Evolutionary conservation across 225 moss, liverwort and hornwort genomes (phyloP).

Genomic region (Physcomitrellopsis africana): DNA sequence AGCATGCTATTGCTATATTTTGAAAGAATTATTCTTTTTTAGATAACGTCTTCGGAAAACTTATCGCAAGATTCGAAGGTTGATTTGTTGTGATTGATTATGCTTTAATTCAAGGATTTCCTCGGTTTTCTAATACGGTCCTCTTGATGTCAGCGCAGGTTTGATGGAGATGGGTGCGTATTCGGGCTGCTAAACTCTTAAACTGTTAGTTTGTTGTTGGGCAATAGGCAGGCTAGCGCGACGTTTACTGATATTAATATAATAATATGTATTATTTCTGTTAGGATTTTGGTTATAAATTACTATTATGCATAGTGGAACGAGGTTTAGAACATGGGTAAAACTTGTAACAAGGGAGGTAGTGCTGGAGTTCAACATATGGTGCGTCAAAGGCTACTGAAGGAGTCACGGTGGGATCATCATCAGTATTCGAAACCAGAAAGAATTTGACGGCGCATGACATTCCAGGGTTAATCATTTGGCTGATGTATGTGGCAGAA

Average conservation of each 20-base stretch:
- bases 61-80: not conserved
- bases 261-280: not conserved
- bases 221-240: not conserved
- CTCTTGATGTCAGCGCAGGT: conserved; percentile 37
- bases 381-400: not conserved
- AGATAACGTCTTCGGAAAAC: not conserved
- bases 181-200: not conserved
- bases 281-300: not conserved
- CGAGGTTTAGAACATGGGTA: not conserved
- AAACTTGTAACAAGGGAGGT: not conserved
- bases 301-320: not conserved
- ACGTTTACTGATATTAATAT: not conserved
- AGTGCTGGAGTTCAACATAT: not conserved
- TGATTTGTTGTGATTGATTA: not conserved
- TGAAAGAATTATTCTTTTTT: not conserved
- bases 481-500: conserved; percentile 45
- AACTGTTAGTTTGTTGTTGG: not conserved
- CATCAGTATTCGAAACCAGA: not conserved
- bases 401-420: not conserved
- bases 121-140: not conserved
- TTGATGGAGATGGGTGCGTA: conserved; percentile 67
- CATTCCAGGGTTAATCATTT: not conserved
- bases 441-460: not conserved
- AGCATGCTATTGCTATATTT: too few relatives aligned
- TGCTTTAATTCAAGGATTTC: not conserved